Evolutionary conservation across 805 yeast species (phyloP).

Genomic region (Yamadazyma philogaea): DNA sequence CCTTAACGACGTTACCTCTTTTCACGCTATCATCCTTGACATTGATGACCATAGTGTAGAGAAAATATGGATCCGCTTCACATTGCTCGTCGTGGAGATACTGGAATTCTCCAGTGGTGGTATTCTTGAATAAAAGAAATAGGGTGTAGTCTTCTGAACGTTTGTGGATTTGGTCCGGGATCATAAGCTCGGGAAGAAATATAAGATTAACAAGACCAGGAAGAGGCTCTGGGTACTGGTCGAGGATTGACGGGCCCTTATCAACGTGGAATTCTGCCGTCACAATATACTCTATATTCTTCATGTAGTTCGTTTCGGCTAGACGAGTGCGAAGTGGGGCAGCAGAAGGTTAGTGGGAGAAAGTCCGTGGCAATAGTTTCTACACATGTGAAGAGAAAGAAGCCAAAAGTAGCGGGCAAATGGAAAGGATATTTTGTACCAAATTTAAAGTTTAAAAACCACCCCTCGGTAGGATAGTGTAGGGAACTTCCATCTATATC

Average conservation of each 20-base stretch:
- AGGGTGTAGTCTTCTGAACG: constrained; percentile 57
- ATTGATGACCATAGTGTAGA: constrained; percentile 53
- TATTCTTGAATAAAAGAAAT: constrained; percentile 49
- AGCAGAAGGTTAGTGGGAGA: not conserved
- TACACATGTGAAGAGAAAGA: not conserved
- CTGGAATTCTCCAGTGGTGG: constrained; percentile 37
- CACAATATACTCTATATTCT: constrained; percentile 53
- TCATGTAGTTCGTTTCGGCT: constrained; percentile 9
- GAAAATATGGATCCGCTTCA: constrained; percentile 45
- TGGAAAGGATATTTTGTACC: too few species aligned
- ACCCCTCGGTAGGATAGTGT: too few species aligned
- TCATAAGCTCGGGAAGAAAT: constrained; percentile 52
- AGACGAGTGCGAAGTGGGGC: constrained; percentile 1
- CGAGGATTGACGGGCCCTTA: constrained; percentile 63
- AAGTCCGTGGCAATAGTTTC: too few species aligned
- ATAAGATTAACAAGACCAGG: constrained; percentile 36
- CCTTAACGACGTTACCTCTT: constrained; percentile 59
- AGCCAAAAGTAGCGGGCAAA: not conserved
- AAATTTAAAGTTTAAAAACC: too few species aligned
- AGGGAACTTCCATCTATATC: too few species aligned
- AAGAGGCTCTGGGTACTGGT: constrained; percentile 41
- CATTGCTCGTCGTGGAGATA: constrained; percentile 32
- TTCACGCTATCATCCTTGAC: constrained; percentile 42
- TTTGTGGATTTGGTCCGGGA: constrained; percentile 60
- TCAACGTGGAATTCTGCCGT: constrained; percentile 80